These are phyloP conservation scores for Fusarium sp. DNA, from an alignment of 2,329 filamentous ascomycete species.

Conservation along the genomic window DNA sequence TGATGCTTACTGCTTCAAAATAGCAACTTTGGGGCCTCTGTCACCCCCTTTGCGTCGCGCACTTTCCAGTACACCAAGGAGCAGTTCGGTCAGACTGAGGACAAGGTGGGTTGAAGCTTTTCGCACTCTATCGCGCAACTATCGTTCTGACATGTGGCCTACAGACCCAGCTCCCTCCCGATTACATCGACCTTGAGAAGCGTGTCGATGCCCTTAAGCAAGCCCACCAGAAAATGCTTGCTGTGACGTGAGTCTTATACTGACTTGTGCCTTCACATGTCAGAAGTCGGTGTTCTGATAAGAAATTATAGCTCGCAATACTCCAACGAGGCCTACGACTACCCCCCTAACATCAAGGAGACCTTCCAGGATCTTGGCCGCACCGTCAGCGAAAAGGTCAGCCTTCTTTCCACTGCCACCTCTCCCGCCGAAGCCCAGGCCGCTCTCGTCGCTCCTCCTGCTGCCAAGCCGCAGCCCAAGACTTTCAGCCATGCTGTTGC, in stretches of 20 bases:
- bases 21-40: constrained; percentile 76
- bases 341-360: constrained; percentile 97
- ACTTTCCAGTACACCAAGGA: constrained; percentile 99
- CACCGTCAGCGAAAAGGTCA: constrained; percentile 95
- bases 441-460: constrained; percentile 87
- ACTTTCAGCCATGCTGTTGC: constrained; percentile 98
- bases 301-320: constrained; percentile 79
- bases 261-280: not conserved
- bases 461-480: constrained; percentile 96
- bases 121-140: constrained; percentile 18
- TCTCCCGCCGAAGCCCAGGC: constrained; percentile 93
- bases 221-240: constrained; percentile 96
- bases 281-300: constrained; percentile 38
- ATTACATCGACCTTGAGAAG: constrained; percentile 99
- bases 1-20: constrained; percentile 26
- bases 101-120: constrained; percentile 72
- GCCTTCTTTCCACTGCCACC: constrained; percentile 85
- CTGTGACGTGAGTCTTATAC: constrained; percentile 80
- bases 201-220: constrained; percentile 96
- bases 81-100: constrained; percentile 92
- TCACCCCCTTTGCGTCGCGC: constrained; percentile 92
- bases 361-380: constrained; percentile 96
- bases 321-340: constrained; percentile 88
- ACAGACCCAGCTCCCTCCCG: constrained; percentile 93
- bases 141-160: constrained; percentile 30